phyloP scores from a whole-genome alignment of 148 eudicot species.

The Bassia scoparia region DNA sequence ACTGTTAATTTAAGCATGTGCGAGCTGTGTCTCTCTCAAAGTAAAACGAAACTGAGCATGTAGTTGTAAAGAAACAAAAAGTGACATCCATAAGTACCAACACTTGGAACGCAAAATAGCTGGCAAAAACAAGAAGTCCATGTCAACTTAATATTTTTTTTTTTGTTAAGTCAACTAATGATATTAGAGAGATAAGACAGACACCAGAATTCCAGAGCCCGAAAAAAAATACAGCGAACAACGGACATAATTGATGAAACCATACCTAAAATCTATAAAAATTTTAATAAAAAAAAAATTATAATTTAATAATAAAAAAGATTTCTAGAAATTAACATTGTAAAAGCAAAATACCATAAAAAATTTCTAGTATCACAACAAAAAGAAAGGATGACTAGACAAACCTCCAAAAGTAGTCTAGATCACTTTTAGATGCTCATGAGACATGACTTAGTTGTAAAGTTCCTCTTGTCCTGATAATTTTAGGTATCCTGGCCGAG shows the following conservation, averaged over 20 bases:
- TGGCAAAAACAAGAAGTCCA: constrained; percentile 34
- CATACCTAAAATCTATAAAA: not conserved
- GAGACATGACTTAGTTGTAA: constrained; percentile 80
- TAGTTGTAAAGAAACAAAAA: constrained; percentile 99
- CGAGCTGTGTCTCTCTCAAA: constrained; percentile 96
- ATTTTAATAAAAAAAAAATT: too few species aligned
- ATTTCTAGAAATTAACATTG: not conserved
- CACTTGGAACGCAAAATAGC: constrained; percentile 92
- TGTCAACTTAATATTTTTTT: constrained; percentile 13
- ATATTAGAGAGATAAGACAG: not conserved
- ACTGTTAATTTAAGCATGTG: constrained; percentile 97
- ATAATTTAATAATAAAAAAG: not conserved
- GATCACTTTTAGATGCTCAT: constrained; percentile 67
- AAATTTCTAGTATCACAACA: not conserved
- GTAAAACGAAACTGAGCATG: constrained; percentile 99
- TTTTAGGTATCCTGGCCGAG: constrained; percentile 83
- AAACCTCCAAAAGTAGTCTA: constrained; percentile 80
- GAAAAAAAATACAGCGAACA: not conserved
- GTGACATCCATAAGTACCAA: constrained; percentile 99
- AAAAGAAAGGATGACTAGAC: constrained; percentile 19
- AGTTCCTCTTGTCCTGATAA: constrained; percentile 84
- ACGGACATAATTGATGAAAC: not conserved
- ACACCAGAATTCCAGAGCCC: not conserved
- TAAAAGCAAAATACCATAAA: not conserved
- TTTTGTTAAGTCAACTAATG: too few species aligned